These are phyloP conservation scores for Excoecaria cochinchinensis DNA, from an alignment of 345 rosid genomes.

Conservation along the genomic window DNA sequence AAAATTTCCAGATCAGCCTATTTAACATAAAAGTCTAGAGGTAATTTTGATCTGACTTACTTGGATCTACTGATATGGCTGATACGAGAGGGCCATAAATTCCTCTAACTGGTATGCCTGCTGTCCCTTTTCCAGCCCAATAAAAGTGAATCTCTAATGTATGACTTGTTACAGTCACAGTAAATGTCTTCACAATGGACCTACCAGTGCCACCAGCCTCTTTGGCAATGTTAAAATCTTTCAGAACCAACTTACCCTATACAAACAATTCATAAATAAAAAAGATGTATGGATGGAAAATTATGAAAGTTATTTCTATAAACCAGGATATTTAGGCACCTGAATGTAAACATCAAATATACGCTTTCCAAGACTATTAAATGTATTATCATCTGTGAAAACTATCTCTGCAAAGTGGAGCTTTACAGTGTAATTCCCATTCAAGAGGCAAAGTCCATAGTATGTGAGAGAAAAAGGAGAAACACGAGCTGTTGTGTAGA, in stretches of 20 bases:
- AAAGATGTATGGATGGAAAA: neutral
- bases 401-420: slow-evolving; percentile 89
- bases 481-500: slow-evolving; percentile 65
- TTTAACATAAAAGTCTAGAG: neutral
- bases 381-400: slow-evolving; percentile 51
- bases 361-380: slow-evolving; percentile 62
- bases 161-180: slow-evolving; percentile 16
- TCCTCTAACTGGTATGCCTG: slow-evolving; percentile 32
- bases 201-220: slow-evolving; percentile 27
- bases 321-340: slow-evolving; percentile 32
- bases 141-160: slow-evolving; percentile 29
- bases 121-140: slow-evolving; percentile 35
- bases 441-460: slow-evolving; percentile 73
- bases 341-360: slow-evolving; percentile 77
- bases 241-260: slow-evolving; percentile 26
- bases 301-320: neutral
- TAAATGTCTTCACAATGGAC: slow-evolving; percentile 24
- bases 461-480: slow-evolving; percentile 80
- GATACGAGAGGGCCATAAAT: slow-evolving; percentile 29
- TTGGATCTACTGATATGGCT: slow-evolving; percentile 31
- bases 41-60: slow-evolving; percentile 16
- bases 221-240: slow-evolving; percentile 26
- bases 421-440: slow-evolving; percentile 70
- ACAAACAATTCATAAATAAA: neutral
- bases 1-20: neutral